phyloP scores from a whole-genome alignment of 2,329 filamentous ascomycete genomes.

The Ophiostoma quercus region DNA sequence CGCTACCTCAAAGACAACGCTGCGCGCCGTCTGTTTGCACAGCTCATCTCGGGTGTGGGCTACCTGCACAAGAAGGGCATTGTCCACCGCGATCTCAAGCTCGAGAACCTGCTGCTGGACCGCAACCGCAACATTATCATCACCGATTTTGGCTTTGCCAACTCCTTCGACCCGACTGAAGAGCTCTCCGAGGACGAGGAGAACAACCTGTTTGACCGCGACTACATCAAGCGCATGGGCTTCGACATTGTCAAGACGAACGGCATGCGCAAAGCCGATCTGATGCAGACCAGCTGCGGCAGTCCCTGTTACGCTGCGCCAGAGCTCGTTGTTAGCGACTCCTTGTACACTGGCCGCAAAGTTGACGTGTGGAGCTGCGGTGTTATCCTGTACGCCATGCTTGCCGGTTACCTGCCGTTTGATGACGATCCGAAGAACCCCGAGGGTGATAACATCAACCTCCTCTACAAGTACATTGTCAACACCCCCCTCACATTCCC shows the following conservation, averaged over 20 bases:
- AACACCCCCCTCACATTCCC: slow-evolving; percentile 95
- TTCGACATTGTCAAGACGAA: slow-evolving; percentile 72
- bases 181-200: slow-evolving; percentile 89
- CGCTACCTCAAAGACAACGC: slow-evolving; percentile 92
- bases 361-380: slow-evolving; percentile 99
- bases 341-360: slow-evolving; percentile 92
- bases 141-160: slow-evolving; percentile 97
- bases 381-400: slow-evolving; percentile 97
- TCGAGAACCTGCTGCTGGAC: slow-evolving; percentile 92
- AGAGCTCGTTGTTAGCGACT: slow-evolving; percentile 95
- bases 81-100: slow-evolving; percentile 91
- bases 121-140: slow-evolving; percentile 99
- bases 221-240: slow-evolving; percentile 81
- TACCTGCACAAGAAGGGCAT: slow-evolving; percentile 99
- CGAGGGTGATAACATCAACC: slow-evolving; percentile 97
- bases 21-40: slow-evolving; percentile 85
- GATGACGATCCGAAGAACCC: slow-evolving; percentile 98
- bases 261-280: slow-evolving; percentile 76
- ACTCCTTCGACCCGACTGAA: slow-evolving; percentile 87
- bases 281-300: slow-evolving; percentile 98
- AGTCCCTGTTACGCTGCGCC: slow-evolving; percentile 97
- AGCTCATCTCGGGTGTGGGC: slow-evolving; percentile 91
- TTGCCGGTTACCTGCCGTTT: slow-evolving; percentile 94
- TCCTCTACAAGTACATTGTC: slow-evolving; percentile 98
- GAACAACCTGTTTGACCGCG: slow-evolving; percentile 76